Conservation (phyloP, 1,139 yeast species). For the Sugiyamaella sp. region DNA sequence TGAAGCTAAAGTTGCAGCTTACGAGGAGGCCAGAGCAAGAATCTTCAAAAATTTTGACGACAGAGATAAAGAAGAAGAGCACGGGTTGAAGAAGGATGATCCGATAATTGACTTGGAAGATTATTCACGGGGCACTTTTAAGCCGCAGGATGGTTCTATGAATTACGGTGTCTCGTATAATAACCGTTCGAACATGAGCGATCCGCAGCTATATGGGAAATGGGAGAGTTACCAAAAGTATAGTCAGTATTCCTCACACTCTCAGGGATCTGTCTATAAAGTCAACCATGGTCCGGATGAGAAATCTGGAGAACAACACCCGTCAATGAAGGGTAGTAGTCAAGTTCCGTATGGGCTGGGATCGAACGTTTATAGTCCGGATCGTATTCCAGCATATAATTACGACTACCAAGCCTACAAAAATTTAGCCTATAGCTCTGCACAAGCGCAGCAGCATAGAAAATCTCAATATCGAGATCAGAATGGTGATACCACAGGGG, state of each 20-base stretch:
- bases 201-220: conserved; percentile 12
- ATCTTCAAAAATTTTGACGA: conserved; percentile 45
- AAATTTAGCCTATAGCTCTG: too few relatives aligned
- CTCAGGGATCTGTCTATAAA: background rate
- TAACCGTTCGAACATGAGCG: conserved; percentile 16
- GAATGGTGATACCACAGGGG: too few relatives aligned
- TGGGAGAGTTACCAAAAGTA: conserved; percentile 3
- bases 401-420: too few relatives aligned
- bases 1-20: conserved; percentile 47
- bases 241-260: background rate
- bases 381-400: too few relatives aligned
- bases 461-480: background rate
- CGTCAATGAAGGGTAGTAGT: too few relatives aligned
- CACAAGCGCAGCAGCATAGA: background rate
- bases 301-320: too few relatives aligned
- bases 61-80: conserved; percentile 36
- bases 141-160: background rate
- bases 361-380: too few relatives aligned
- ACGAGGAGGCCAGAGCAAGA: conserved; percentile 50
- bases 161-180: conserved; percentile 8
- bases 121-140: conserved; percentile 13
- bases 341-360: too few relatives aligned
- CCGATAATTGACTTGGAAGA: background rate
- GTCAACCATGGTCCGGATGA: background rate
- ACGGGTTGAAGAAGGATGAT: background rate